These are phyloP conservation scores for Viridothelium virens DNA, from an alignment of 495 filamentous ascomycete genomes.

Conservation along the genomic window DNA sequence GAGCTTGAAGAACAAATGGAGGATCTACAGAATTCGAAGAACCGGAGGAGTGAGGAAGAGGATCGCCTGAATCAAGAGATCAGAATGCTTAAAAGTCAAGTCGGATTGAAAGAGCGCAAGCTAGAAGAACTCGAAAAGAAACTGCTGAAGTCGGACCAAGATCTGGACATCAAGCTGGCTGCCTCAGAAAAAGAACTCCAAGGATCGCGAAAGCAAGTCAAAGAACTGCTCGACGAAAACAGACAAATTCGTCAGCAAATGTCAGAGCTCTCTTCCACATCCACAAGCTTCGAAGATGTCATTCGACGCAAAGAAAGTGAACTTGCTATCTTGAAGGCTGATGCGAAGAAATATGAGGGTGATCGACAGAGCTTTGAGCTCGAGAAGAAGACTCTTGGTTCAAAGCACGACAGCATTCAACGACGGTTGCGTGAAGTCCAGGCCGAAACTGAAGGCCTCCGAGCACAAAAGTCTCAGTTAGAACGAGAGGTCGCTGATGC, in stretches of 20 bases:
- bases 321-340: conserved; percentile 70
- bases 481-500: conserved; percentile 85
- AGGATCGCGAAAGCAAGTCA: conserved; percentile 57
- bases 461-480: conserved; percentile 69
- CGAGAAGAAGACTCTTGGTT: conserved; percentile 58
- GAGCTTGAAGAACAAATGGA: conserved; percentile 61
- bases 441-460: conserved; percentile 79
- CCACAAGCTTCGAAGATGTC: conserved; percentile 88
- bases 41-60: conserved; percentile 62
- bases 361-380: conserved; percentile 70
- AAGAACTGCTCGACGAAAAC: conserved; percentile 74
- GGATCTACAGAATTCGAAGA: conserved; percentile 57
- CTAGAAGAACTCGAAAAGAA: conserved; percentile 79
- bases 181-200: conserved; percentile 77
- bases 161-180: conserved; percentile 78
- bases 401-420: conserved; percentile 74
- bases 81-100: conserved; percentile 85
- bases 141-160: conserved; percentile 76
- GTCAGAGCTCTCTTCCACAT: conserved; percentile 78
- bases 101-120: conserved; percentile 84
- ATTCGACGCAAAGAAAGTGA: conserved; percentile 92
- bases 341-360: conserved; percentile 68
- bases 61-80: conserved; percentile 70
- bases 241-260: conserved; percentile 78
- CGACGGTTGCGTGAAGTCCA: conserved; percentile 73